These are phyloP conservation scores for Globisporangium camurandrum DNA, from an alignment of 352 stramenopile species.

Conservation along the genomic window DNA sequence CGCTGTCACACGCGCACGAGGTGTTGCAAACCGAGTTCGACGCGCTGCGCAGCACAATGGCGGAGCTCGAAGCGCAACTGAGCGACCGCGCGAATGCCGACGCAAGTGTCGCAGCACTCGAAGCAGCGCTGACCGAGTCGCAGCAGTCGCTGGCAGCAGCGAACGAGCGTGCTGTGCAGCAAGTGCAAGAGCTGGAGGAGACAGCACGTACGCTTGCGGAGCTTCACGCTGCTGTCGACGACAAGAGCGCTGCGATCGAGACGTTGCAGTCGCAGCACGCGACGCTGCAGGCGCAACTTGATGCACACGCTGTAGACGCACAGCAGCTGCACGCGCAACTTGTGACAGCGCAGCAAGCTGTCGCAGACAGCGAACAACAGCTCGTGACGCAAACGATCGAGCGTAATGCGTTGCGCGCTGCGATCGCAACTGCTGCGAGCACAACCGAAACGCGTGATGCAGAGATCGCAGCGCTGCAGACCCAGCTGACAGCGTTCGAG, in stretches of 20 bases:
- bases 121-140: neutral
- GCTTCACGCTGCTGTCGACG: neutral
- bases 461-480: neutral
- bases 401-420: neutral
- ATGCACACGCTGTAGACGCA: neutral
- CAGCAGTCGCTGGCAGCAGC: neutral
- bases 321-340: constrained; percentile 1
- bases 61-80: neutral
- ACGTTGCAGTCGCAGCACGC: neutral
- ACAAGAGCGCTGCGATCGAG: neutral
- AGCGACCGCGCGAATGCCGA: neutral
- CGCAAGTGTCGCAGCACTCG: neutral
- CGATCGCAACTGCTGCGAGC: neutral
- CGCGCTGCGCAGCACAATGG: neutral
- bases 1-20: neutral
- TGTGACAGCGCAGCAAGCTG: neutral
- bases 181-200: constrained; percentile 1
- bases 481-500: neutral
- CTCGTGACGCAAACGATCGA: neutral
- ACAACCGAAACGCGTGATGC: neutral
- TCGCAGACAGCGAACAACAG: neutral
- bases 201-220: constrained; percentile 1
- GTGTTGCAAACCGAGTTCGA: neutral
- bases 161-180: constrained; percentile 4
- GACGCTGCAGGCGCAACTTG: constrained; percentile 2